phyloP scores from a whole-genome alignment of 2,329 filamentous ascomycete genomes.

The Emmonsiellopsis sp. region DNA sequence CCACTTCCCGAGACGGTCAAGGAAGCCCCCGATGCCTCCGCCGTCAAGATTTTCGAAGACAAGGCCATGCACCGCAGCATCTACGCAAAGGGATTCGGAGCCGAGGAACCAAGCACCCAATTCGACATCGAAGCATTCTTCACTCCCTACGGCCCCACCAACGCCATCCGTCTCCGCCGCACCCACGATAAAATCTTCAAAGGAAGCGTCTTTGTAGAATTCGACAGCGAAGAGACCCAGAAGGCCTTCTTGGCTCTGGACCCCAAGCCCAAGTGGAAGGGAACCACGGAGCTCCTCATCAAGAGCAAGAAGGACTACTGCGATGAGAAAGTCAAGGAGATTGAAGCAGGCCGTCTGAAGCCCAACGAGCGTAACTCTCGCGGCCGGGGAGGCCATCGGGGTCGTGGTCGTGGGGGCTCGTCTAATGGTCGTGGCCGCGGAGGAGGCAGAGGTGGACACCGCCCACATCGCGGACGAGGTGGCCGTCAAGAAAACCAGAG shows the following conservation, averaged over 20 bases:
- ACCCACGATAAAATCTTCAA: constrained; percentile 69
- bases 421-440: constrained; percentile 39
- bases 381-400: constrained; percentile 34
- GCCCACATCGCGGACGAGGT: constrained; percentile 13
- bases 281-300: constrained; percentile 60
- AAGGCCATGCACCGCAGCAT: constrained; percentile 64
- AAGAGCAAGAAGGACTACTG: constrained; percentile 86
- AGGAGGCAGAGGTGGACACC: constrained; percentile 22
- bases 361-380: constrained; percentile 43
- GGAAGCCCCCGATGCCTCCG: constrained; percentile 46
- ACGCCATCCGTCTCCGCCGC: constrained; percentile 79
- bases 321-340: constrained; percentile 64
- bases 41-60: constrained; percentile 50
- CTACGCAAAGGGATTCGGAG: constrained; percentile 91
- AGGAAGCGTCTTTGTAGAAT: constrained; percentile 93
- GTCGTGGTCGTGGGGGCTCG: constrained; percentile 21
- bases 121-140: constrained; percentile 94
- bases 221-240: constrained; percentile 66
- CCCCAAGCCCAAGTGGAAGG: constrained; percentile 77
- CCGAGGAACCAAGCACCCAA: constrained; percentile 74
- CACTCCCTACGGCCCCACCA: constrained; percentile 66
- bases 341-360: constrained; percentile 60
- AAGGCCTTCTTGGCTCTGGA: constrained; percentile 73
- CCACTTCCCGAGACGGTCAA: constrained; percentile 49
- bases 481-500: constrained; percentile 27